Evolutionary conservation across 1,284 basidiomycete genomes (phyloP).

Genomic region (Fistulinella staudtii): DNA sequence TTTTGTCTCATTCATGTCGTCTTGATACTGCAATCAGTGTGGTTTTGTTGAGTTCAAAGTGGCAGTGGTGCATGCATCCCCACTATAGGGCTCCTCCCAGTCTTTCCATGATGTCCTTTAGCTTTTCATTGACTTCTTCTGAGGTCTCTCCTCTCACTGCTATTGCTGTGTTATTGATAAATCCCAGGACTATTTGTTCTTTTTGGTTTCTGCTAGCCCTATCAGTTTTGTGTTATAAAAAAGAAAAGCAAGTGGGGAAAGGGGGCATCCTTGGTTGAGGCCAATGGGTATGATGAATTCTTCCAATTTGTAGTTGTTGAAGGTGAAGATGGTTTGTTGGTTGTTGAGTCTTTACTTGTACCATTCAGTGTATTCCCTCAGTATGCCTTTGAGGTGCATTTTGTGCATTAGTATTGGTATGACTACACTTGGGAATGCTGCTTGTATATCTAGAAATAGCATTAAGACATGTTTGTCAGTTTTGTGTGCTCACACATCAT

Average conservation of each 20-base stretch:
- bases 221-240: not conserved
- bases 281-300: not conserved
- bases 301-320: not conserved
- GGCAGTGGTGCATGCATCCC: no score
- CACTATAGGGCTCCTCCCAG: no score
- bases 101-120: not conserved
- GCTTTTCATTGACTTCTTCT: not conserved
- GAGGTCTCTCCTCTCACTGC: not conserved
- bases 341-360: not conserved
- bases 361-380: not conserved
- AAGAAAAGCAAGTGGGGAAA: not conserved
- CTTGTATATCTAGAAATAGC: not conserved
- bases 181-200: not conserved
- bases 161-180: not conserved
- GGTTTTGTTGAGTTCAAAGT: no score
- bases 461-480: not conserved
- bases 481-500: not conserved
- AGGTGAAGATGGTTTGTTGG: not conserved
- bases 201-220: not conserved
- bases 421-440: not conserved
- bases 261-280: not conserved
- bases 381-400: not conserved
- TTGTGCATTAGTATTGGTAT: not conserved
- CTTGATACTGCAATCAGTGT: not conserved
- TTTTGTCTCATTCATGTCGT: no score